These are phyloP conservation scores for Cutaneotrichosporon sp. DNA, from an alignment of 1,284 basidiomycete species.

Conservation along the genomic window DNA sequence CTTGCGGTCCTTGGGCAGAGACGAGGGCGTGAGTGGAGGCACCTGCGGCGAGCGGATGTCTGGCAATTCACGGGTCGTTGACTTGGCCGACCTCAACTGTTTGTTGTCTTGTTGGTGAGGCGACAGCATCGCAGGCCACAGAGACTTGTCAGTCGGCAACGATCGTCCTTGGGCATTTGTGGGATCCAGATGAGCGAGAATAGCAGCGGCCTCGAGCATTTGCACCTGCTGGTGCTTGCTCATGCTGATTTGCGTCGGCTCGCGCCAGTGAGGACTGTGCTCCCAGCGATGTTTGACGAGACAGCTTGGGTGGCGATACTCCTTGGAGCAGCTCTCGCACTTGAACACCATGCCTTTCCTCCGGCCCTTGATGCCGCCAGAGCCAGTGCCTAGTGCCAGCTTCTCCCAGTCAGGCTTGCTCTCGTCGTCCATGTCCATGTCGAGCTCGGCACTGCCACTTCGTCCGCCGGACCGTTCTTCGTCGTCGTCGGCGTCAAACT, in stretches of 20 bases:
- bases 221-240: constrained; percentile 99
- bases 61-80: constrained; percentile 37
- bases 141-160: constrained; percentile 82
- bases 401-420: constrained; percentile 26
- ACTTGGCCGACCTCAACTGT: constrained; percentile 24
- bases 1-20: constrained; percentile 33
- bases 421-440: constrained; percentile 36
- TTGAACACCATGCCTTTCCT: constrained; percentile 73
- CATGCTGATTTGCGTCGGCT: constrained; percentile 86
- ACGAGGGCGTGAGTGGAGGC: constrained; percentile 37
- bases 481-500: constrained; percentile 26
- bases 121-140: constrained; percentile 57
- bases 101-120: constrained; percentile 40
- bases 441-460: constrained; percentile 27
- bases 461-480: constrained; percentile 19
- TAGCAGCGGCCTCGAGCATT: constrained; percentile 92
- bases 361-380: constrained; percentile 54
- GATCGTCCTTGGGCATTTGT: constrained; percentile 60
- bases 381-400: constrained; percentile 44
- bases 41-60: constrained; percentile 37
- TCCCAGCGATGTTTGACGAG: constrained; percentile 97
- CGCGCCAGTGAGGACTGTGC: constrained; percentile 94
- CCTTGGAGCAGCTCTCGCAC: constrained; percentile 89
- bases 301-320: constrained; percentile 90
- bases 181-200: constrained; percentile 72